Evolutionary conservation across 768 basidiomycete genomes (phyloP).

Genomic region (Leccinum ochraceum): DNA sequence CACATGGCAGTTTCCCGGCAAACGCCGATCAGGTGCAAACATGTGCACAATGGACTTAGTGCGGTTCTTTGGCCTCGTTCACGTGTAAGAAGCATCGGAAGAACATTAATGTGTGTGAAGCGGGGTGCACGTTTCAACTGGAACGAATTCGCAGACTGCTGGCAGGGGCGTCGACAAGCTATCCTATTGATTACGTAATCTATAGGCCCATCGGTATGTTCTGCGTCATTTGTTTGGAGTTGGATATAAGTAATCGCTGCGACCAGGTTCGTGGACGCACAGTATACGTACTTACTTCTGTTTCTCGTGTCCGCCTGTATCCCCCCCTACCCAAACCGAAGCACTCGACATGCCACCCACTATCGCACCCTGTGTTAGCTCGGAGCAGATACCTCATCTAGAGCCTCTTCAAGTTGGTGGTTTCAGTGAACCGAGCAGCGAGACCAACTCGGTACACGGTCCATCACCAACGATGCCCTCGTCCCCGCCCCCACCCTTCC

Average conservation of each 20-base stretch:
- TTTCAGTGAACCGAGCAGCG: slow-evolving; percentile 9
- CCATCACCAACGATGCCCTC: not conserved
- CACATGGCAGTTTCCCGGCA: not conserved
- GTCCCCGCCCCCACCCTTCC: not conserved
- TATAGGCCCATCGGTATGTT: not conserved
- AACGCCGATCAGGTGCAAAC: not conserved
- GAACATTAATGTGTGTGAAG: not conserved
- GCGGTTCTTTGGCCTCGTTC: not conserved
- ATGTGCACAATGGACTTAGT: not conserved
- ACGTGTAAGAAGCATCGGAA: not conserved
- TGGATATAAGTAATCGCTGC: not conserved
- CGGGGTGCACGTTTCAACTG: not conserved
- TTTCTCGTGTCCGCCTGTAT: not conserved
- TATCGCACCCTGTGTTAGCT: slow-evolving; percentile 5
- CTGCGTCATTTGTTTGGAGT: not conserved
- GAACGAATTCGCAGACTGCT: too few relatives aligned
- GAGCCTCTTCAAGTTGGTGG: slow-evolving; percentile 16
- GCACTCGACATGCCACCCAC: slow-evolving; percentile 13
- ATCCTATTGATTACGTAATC: not conserved
- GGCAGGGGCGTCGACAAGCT: too few relatives aligned
- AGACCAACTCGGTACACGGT: slow-evolving; percentile 10
- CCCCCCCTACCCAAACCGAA: not conserved
- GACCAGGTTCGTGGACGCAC: not conserved
- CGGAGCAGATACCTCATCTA: slow-evolving; percentile 23
- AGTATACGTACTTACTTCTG: not conserved